phyloP scores from a whole-genome alignment of 139 green algal species.

The Deuterostichococcus epilithicus region DNA sequence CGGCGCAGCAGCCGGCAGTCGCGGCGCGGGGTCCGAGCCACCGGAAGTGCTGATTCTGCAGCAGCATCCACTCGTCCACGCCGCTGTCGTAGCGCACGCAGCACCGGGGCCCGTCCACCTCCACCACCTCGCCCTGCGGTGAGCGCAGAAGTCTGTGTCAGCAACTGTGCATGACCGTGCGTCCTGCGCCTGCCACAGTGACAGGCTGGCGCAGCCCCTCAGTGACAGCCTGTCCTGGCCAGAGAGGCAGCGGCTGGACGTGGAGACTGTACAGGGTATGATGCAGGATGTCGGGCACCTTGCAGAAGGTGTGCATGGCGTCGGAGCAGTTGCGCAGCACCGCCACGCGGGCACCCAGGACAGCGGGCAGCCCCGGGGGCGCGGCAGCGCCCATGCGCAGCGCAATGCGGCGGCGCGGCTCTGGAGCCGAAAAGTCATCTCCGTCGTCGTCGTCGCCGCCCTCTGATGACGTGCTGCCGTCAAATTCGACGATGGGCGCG shows the following conservation, averaged over 20 bases:
- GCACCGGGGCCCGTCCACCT: neutral
- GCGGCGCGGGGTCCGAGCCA: slow-evolving; percentile 15
- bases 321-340: neutral
- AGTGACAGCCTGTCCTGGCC: too few species aligned
- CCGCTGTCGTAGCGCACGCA: slow-evolving; percentile 15
- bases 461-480: neutral
- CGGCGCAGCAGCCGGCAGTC: slow-evolving; percentile 4
- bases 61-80: slow-evolving; percentile 11
- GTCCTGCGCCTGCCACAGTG: too few species aligned
- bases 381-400: neutral
- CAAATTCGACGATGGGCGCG: neutral
- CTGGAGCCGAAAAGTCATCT: slow-evolving; percentile 9
- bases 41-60: slow-evolving; percentile 15
- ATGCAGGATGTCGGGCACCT: neutral
- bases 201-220: too few species aligned
- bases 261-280: too few species aligned
- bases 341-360: neutral
- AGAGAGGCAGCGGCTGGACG: too few species aligned
- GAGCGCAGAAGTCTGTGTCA: neutral
- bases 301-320: neutral
- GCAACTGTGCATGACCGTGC: neutral
- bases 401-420: neutral
- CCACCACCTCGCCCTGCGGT: slow-evolving; percentile 5
- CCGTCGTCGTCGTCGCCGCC: slow-evolving; percentile 5
- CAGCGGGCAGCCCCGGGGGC: neutral